Base-by-base conservation (phyloP, 2,329 filamentous ascomycete genomes). In the Pseudogymnoascus sp. region DNA sequence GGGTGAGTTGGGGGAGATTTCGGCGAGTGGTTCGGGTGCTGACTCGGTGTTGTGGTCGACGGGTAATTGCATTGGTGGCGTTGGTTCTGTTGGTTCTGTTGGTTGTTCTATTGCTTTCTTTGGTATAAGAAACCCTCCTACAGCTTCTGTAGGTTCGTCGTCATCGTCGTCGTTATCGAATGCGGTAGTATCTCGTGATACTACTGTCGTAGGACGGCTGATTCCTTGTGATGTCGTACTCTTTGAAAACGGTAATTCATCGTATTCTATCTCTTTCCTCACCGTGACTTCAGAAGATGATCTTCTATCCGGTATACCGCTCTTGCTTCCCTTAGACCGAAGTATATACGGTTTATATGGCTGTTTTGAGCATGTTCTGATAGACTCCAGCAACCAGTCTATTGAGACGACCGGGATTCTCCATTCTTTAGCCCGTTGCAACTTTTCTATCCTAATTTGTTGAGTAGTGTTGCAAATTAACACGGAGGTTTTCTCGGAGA, bases 321-420 rank as follows among this genome's bases (percentile, higher is more conserved):
- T 24, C 59, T n/a, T 40, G 37, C 29, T 60, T 38, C 3, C 62
- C 35, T 60, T 64, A 63, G 68, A 40, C 40, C 70, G 31, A 70
- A 70, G 60, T 77, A 73, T 67, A 70, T 82, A 84, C 31, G 77
- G 73, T 21, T 77, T 74, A 60, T 80, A 81, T 10, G 79, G 70
- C 63, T 82, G 77, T 68, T 76, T 78, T 62, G 78, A 73, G 31
- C 83, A 83, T 0, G 77, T 83, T 70, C 81, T 79, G 61, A 97
- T 86, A 67, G 89, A 95, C 61, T 87, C 82, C 87, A 90, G 95
- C 2, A 99, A 79, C 95, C 95, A 99, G 21, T 88, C 84, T 16
- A 85, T 84, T 6, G 83, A 83, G 10, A 97, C 89, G n/a, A 93
- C 85, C 1, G 92, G 90, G 10, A 97, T 88, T 4, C 82, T 82